A percentile compares a stretch with the other conserved stretches of the same genome.
phyloP scores from a whole-genome alignment of 495 filamentous ascomycete species.

The Penicillium steckii region DNA sequence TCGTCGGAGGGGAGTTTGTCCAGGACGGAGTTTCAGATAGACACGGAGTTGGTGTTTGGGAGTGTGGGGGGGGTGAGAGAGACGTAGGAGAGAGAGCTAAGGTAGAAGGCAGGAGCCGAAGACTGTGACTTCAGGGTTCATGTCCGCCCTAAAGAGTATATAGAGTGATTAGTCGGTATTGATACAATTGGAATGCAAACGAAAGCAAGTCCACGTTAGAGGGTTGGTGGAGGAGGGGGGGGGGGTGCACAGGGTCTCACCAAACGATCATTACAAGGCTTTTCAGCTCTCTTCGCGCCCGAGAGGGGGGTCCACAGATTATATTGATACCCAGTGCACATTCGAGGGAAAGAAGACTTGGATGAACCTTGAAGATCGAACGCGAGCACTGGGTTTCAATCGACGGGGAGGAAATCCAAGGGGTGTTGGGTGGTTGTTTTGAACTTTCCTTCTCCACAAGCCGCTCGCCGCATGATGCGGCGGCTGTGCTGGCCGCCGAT shows the following conservation, averaged over 20 bases:
- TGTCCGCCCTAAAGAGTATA: conserved; percentile 35
- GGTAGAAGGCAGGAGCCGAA: conserved; percentile 39
- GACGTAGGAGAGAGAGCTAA: conserved; percentile 21
- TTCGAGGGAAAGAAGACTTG: conserved; percentile 5
- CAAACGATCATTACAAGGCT: conserved; percentile 30
- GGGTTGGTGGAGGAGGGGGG: conserved; percentile 9
- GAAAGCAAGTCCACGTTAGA: not conserved
- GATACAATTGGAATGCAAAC: conserved; percentile 14
- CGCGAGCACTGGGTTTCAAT: not conserved
- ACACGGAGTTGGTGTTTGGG: not conserved
- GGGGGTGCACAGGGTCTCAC: conserved; percentile 21
- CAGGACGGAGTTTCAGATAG: conserved; percentile 25
- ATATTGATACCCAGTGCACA: conserved; percentile 14
- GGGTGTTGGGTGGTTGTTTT: conserved; percentile 33
- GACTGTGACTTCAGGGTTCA: conserved; percentile 34
- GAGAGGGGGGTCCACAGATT: conserved; percentile 23
- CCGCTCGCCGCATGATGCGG: conserved; percentile 41
- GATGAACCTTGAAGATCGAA: not conserved
- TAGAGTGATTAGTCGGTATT: conserved; percentile 14
- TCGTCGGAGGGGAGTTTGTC: conserved; percentile 20
- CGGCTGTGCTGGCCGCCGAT: conserved; percentile 39
- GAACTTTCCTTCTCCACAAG: conserved; percentile 45
- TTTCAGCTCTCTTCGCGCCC: conserved; percentile 30
- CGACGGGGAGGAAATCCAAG: conserved; percentile 1
- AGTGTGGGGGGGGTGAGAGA: conserved; percentile 12